Percentiles rank a stretch among this genome's conserved stretches.
Evolutionary conservation across 345 rosid genomes (phyloP).

Genomic region (Brassica carinata): DNA sequence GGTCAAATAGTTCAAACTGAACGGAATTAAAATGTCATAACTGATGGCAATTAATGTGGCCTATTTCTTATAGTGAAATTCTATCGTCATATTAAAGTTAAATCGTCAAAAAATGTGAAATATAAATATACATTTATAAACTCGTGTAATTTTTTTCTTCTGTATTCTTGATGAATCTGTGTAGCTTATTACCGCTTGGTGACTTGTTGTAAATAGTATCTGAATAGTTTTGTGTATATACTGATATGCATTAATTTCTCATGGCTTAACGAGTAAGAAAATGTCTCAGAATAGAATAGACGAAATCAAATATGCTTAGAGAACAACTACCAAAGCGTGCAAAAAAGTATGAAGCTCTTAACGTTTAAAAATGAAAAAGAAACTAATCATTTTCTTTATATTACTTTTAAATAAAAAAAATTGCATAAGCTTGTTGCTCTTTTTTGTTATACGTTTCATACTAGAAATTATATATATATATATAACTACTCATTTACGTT

Average conservation of each 20-base stretch:
- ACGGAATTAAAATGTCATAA: neutral
- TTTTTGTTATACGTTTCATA: neutral
- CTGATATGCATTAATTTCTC: neutral
- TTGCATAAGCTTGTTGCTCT: neutral
- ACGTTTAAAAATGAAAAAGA: neutral
- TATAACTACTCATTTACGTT: neutral
- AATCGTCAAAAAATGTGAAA: neutral
- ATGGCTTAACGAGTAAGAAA: slow-evolving; percentile 38
- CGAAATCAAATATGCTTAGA: slow-evolving; percentile 15
- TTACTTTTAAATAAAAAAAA: neutral
- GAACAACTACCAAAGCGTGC: slow-evolving; percentile 21
- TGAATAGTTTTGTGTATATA: neutral
- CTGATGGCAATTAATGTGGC: neutral
- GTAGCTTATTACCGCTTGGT: neutral
- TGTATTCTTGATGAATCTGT: neutral
- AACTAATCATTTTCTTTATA: slow-evolving; percentile 10
- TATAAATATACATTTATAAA: neutral
- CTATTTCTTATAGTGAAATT: neutral
- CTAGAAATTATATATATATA: neutral
- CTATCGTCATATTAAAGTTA: neutral
- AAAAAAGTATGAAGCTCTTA: slow-evolving; percentile 21
- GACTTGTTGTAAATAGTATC: neutral
- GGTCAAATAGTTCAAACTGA: neutral
- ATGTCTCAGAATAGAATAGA: slow-evolving; percentile 14
- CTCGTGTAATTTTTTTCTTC: neutral